Conservation (phyloP, 345 rosid species). For the Lepidium sativum region DNA sequence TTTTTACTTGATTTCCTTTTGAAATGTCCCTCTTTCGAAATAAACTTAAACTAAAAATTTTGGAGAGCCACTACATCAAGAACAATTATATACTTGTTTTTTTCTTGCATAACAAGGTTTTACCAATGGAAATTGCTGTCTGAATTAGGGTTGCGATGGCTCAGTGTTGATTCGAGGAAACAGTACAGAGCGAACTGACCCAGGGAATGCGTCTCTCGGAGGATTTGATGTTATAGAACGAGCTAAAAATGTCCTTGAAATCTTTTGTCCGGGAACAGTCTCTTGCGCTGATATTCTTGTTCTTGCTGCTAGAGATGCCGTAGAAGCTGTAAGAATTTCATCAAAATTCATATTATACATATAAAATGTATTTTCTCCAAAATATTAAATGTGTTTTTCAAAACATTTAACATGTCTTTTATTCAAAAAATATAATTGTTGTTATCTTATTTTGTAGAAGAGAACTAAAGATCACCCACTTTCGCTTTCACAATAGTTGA, state of each 20-base stretch:
- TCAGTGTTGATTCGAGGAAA: slow-evolving; percentile 79
- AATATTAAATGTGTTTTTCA: too few relatives aligned
- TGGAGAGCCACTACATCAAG: too few relatives aligned
- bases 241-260: slow-evolving; percentile 56
- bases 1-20: too few relatives aligned
- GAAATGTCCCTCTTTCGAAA: too few relatives aligned
- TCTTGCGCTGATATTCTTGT: slow-evolving; percentile 72
- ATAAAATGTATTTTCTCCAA: too few relatives aligned
- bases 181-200: slow-evolving; percentile 71
- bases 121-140: background rate
- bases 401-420: too few relatives aligned
- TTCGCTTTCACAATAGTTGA: too few relatives aligned
- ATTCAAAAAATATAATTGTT: too few relatives aligned
- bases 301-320: slow-evolving; percentile 76
- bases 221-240: slow-evolving; percentile 62
- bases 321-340: slow-evolving; percentile 40
- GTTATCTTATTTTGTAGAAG: too few relatives aligned
- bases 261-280: slow-evolving; percentile 56
- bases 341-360: background rate
- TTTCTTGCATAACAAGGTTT: background rate
- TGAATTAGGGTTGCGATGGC: slow-evolving; percentile 73
- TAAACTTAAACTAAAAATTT: too few relatives aligned
- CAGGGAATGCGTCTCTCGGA: slow-evolving; percentile 67
- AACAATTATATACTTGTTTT: too few relatives aligned
- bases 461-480: too few relatives aligned